Conservation (phyloP, 352 stramenopile species). For the Phytophthora pluvialis region DNA sequence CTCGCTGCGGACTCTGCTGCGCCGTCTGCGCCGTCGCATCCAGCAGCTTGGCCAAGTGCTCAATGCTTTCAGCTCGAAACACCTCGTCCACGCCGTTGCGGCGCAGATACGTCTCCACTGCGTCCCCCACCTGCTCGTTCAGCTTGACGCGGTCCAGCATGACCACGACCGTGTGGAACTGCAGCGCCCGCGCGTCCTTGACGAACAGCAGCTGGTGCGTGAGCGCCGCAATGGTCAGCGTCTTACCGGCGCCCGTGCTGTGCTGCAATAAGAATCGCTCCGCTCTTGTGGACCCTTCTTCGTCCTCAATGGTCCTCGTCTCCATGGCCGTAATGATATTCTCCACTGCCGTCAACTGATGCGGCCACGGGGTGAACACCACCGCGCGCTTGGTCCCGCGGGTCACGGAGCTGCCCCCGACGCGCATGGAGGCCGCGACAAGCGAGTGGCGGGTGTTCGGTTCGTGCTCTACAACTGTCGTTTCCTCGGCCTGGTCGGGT, state of each 20-base stretch:
- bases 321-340: conserved; percentile 58
- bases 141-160: conserved; percentile 86
- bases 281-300: conserved; percentile 7
- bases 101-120: conserved; percentile 70
- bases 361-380: conserved; percentile 64
- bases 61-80: conserved; percentile 76
- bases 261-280: conserved; percentile 78
- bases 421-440: conserved; percentile 54
- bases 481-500: conserved; percentile 9
- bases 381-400: conserved; percentile 31
- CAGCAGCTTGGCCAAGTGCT: conserved; percentile 68
- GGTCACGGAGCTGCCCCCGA: conserved; percentile 44
- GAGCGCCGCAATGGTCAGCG: conserved; percentile 75
- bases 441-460: background rate
- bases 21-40: conserved; percentile 30
- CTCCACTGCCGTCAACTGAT: conserved; percentile 69
- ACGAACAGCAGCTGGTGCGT: conserved; percentile 73
- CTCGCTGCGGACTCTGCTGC: conserved; percentile 44
- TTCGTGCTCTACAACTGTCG: conserved; percentile 20
- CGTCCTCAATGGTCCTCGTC: conserved; percentile 17
- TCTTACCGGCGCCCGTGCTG: conserved; percentile 86
- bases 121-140: conserved; percentile 79
- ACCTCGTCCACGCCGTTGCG: conserved; percentile 78
- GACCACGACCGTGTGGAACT: conserved; percentile 83
- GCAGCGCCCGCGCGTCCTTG: conserved; percentile 40